A percentile compares a stretch with the other conserved stretches of the same genome.
These are phyloP conservation scores for Colletotrichum tamarilloi DNA, from an alignment of 2,329 filamentous ascomycete species.

Conservation along the genomic window DNA sequence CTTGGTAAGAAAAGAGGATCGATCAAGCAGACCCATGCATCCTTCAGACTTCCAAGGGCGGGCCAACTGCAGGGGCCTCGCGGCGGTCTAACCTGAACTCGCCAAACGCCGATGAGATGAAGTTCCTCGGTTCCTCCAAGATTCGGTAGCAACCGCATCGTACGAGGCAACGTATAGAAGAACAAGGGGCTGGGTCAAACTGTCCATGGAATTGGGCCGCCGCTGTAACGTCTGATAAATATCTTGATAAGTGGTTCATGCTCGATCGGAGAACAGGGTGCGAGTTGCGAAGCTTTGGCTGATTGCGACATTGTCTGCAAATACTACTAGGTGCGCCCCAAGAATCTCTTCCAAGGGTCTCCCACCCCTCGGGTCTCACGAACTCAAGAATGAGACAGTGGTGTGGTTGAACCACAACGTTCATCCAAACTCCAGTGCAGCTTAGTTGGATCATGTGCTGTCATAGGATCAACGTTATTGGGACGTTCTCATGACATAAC, in stretches of 20 bases:
- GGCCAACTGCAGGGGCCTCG: constrained; percentile 6
- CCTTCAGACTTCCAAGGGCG: neutral
- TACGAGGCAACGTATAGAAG: constrained; percentile 19
- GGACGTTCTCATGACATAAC: neutral
- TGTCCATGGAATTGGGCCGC: neutral
- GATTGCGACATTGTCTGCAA: neutral
- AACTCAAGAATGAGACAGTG: neutral
- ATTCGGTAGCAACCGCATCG: constrained; percentile 10
- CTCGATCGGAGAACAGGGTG: neutral
- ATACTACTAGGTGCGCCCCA: neutral
- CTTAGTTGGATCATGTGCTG: neutral
- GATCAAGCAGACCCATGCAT: constrained; percentile 5
- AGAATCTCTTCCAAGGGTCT: neutral
- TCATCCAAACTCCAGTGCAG: constrained; percentile 7
- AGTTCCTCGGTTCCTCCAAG: neutral
- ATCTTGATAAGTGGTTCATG: neutral
- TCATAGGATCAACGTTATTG: neutral
- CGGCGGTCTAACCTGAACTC: constrained; percentile 20
- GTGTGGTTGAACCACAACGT: neutral
- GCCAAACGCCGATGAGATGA: neutral
- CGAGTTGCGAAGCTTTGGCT: neutral
- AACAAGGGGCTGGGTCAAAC: neutral
- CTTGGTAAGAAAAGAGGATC: constrained; percentile 6
- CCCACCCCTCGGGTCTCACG: neutral
- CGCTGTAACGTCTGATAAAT: neutral